Conservation (phyloP, 257 asterid species). For the Nicotiana otophora region DNA sequence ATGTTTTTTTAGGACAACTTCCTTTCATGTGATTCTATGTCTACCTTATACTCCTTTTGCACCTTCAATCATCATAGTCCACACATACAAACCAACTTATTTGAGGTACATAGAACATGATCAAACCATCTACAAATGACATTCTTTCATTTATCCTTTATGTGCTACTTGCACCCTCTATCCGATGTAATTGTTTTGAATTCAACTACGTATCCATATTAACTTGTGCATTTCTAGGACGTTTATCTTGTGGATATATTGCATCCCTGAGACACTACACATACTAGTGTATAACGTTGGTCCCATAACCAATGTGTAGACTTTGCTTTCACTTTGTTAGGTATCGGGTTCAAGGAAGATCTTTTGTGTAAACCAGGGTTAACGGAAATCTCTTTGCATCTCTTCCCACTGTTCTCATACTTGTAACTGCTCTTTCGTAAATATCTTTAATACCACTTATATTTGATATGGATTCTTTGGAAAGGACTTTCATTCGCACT, state of each 20-base stretch:
- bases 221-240: not conserved
- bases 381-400: not conserved
- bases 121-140: not conserved
- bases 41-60: not conserved
- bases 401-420: not conserved
- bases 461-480: not conserved
- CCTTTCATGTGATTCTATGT: not conserved
- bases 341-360: not conserved
- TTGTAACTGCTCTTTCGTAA: not conserved
- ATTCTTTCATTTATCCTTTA: not conserved
- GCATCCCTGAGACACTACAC: not conserved
- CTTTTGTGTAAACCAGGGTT: too few relatives aligned
- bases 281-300: not conserved
- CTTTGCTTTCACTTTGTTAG: not conserved
- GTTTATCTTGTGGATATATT: not conserved
- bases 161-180: not conserved
- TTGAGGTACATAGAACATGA: not conserved
- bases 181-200: not conserved
- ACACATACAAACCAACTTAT: not conserved
- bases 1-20: not conserved
- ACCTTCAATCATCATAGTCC: not conserved
- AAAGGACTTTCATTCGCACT: not conserved
- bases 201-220: not conserved
- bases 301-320: not conserved
- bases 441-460: not conserved